These are phyloP conservation scores for Pichia ethanolica DNA, from an alignment of 805 yeast genomes.

Conservation along the genomic window DNA sequence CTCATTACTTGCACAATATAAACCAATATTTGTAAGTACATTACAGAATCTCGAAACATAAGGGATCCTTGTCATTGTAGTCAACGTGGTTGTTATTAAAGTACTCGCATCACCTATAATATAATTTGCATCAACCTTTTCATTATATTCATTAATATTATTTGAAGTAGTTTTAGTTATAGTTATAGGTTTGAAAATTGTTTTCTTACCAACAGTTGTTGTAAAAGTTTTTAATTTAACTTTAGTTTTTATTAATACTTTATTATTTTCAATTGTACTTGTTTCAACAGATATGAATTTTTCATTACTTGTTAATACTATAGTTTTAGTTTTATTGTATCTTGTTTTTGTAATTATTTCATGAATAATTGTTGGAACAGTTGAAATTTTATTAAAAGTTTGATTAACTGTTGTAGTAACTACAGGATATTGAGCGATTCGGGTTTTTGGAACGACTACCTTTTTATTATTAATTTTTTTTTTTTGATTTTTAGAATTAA, in stretches of 20 bases:
- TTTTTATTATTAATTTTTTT: too few relatives aligned
- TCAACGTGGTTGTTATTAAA: neutral
- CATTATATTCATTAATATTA: neutral
- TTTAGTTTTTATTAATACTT: too few relatives aligned
- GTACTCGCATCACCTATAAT: neutral
- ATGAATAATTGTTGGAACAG: too few relatives aligned
- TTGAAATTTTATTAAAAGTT: too few relatives aligned
- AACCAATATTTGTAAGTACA: neutral
- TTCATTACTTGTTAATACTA: too few relatives aligned
- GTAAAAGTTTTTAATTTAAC: neutral
- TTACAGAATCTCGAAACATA: neutral
- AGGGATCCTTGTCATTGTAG: neutral
- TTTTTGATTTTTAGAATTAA: too few relatives aligned
- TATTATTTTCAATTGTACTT: too few relatives aligned
- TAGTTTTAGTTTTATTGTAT: too few relatives aligned
- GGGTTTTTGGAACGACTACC: too few relatives aligned
- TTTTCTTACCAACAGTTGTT: slow-evolving; percentile 13
- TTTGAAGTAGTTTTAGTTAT: slow-evolving; percentile 13
- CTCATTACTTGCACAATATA: neutral
- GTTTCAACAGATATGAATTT: too few relatives aligned
- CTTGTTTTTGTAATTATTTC: too few relatives aligned
- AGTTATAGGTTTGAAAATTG: slow-evolving; percentile 11
- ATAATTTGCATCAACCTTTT: slow-evolving; percentile 1
- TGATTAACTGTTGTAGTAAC: too few relatives aligned
- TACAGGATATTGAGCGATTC: neutral